Percentiles rank a stretch among this genome's conserved stretches.
These are phyloP conservation scores for Hanseniaspora mollemarum DNA, from an alignment of 805 yeast genomes.

Conservation along the genomic window DNA sequence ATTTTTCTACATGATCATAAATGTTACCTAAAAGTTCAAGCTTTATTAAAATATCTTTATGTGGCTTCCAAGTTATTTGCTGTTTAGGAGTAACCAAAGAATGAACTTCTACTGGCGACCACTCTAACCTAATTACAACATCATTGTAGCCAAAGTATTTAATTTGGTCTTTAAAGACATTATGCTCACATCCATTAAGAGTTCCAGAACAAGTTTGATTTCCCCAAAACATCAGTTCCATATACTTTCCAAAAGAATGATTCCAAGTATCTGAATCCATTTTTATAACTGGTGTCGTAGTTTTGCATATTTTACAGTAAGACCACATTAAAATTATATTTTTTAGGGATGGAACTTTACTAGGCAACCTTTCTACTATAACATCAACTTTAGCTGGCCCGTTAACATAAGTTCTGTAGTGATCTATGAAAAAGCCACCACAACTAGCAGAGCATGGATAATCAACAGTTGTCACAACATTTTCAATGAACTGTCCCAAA, in stretches of 20 bases:
- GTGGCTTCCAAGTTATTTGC: constrained; percentile 59
- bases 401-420: constrained; percentile 78
- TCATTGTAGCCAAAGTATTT: constrained; percentile 77
- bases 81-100: constrained; percentile 71
- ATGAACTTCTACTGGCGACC: constrained; percentile 59
- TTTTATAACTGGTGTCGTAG: constrained; percentile 61
- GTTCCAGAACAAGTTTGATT: constrained; percentile 43
- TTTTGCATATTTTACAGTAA: constrained; percentile 68
- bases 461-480: constrained; percentile 54
- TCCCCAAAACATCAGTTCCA: constrained; percentile 78
- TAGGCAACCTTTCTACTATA: constrained; percentile 49
- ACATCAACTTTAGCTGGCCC: constrained; percentile 76
- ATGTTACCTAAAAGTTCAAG: constrained; percentile 49
- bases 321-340: constrained; percentile 83
- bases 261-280: constrained; percentile 84
- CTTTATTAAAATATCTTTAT: constrained; percentile 56
- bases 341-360: constrained; percentile 47
- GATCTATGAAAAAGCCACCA: constrained; percentile 56
- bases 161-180: constrained; percentile 68
- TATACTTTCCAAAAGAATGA: constrained; percentile 83
- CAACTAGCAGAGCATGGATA: constrained; percentile 72
- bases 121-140: constrained; percentile 67
- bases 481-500: constrained; percentile 79
- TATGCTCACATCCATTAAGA: constrained; percentile 62
- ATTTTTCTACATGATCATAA: constrained; percentile 40